Conservation (phyloP, 208 protist genomes). For the Leptomonas pyrrhocoris region DNA sequence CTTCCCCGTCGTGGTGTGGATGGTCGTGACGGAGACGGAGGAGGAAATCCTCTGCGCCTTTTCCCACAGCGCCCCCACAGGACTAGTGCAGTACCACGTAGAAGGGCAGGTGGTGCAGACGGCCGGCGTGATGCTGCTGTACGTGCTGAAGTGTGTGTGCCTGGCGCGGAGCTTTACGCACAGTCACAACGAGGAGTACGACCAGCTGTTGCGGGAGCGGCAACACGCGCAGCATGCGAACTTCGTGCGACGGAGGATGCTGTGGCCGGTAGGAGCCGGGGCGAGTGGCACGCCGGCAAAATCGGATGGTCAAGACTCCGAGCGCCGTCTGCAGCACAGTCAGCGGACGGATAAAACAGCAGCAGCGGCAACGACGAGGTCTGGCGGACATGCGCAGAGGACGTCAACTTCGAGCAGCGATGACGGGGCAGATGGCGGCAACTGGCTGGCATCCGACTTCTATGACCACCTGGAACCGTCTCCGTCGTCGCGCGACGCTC, state of each 20-base stretch:
- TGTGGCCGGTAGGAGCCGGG: conserved; percentile 4
- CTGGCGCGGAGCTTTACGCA: conserved; percentile 68
- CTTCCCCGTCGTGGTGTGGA: conserved; percentile 63
- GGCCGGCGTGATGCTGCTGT: conserved; percentile 50
- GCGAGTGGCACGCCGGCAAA: not conserved
- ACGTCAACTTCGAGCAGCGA: not conserved
- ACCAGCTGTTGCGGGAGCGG: conserved; percentile 47
- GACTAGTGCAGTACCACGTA: conserved; percentile 81
- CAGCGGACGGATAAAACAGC: not conserved
- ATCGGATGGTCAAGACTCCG: too few species aligned
- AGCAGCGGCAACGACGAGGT: conserved; percentile 3
- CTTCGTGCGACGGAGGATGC: conserved; percentile 8
- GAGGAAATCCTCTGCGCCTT: conserved; percentile 80
- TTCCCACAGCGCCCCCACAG: conserved; percentile 41
- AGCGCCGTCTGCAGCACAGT: not conserved
- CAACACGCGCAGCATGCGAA: conserved; percentile 28
- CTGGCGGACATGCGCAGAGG: not conserved
- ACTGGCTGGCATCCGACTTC: conserved; percentile 25
- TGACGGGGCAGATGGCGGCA: conserved; percentile 29
- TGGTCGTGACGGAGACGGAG: conserved; percentile 48
- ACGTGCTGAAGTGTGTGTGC: conserved; percentile 73
- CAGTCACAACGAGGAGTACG: conserved; percentile 72
- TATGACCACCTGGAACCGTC: conserved; percentile 13
- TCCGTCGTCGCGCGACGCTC: not conserved
- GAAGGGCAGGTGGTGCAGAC: conserved; percentile 79